Evolutionary conservation across 75 land plant species (phyloP), one percentile per base, ranked within the genome.

Genomic region (Cryptomeria japonica): DNA sequence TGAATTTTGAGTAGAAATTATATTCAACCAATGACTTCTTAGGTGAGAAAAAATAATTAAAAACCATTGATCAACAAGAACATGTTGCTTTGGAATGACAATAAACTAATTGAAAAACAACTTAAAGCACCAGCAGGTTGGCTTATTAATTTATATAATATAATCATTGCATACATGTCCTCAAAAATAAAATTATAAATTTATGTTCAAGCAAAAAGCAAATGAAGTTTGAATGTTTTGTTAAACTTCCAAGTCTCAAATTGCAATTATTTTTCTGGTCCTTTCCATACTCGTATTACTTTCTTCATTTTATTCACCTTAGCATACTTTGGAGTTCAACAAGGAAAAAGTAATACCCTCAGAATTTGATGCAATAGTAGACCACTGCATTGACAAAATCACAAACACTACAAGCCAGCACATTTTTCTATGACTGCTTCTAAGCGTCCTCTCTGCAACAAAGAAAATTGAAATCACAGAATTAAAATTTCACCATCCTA

Each of bases 281-380:
- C n/a, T 22, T 28, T 82, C 19, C 47, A 28, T 82, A 22, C 13
- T 82, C 19, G 19, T 82, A 44, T 44, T 82, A 82, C 13, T 82
- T 82, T 82, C 47, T 9, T 73, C 36, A 73, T 73, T 73, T 32
- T 34, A 73, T 32, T 32, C 77, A 31, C 4, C 32, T 82, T 44
- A 44, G 28, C 9, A 11, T 82, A 44, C 47, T 78, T 12, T 6
- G 42, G 44, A 42, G 13, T 44, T 41, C 39, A 12, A 42, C 47
- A 44, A 82, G 32, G 19, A 82, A 44, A 44, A 82, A 9, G 31
- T 12, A 82, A 82, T 82, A 82, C 84, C 84, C 47, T 82, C 84
- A 44, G 84, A 19, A 46, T 82, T 82, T 82, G 84, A 44, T 28
- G 84, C 84, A 82, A 42, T 47, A 44, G 49, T 82, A 39, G 46